Conservation (phyloP, 306 rosid genomes). For the Benincasa hispida region DNA sequence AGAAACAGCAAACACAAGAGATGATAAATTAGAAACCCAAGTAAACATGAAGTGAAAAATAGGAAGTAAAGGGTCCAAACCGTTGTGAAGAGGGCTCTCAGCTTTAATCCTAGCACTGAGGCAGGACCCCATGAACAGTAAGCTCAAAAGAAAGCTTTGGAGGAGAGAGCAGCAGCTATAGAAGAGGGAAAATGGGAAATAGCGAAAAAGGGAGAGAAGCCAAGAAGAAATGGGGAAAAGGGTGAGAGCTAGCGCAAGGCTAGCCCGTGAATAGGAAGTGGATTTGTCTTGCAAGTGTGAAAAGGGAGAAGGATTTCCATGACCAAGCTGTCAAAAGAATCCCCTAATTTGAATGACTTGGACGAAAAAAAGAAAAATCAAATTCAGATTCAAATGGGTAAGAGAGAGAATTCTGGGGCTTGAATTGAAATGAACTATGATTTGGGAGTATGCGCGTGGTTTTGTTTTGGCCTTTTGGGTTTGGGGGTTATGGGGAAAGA, state of each 20-base stretch:
- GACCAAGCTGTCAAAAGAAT: slow-evolving; percentile 40
- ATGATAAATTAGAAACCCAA: not conserved
- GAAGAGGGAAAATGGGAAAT: not conserved
- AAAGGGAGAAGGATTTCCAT: slow-evolving; percentile 25
- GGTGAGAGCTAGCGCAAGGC: not conserved
- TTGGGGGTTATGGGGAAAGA: slow-evolving; percentile 18
- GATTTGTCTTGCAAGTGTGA: slow-evolving; percentile 30
- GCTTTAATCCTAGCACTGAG: slow-evolving; percentile 75
- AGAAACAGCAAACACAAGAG: not conserved
- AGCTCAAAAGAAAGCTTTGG: slow-evolving; percentile 8
- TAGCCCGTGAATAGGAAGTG: slow-evolving; percentile 16
- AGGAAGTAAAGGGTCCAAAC: slow-evolving; percentile 18
- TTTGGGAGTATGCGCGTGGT: slow-evolving; percentile 6
- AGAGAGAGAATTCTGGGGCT: not conserved
- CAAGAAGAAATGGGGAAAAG: slow-evolving; percentile 16
- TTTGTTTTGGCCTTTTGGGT: not conserved
- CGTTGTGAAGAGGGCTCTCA: slow-evolving; percentile 74
- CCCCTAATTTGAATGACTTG: not conserved
- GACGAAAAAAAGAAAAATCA: not conserved
- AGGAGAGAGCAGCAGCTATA: not conserved
- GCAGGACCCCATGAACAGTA: slow-evolving; percentile 71
- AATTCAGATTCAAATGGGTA: not conserved
- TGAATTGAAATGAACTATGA: not conserved
- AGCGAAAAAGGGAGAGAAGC: not conserved
- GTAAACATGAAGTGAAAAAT: not conserved